Evolutionary conservation across 257 asterid genomes (phyloP).

Genomic region (Gardenia jasminoides): DNA sequence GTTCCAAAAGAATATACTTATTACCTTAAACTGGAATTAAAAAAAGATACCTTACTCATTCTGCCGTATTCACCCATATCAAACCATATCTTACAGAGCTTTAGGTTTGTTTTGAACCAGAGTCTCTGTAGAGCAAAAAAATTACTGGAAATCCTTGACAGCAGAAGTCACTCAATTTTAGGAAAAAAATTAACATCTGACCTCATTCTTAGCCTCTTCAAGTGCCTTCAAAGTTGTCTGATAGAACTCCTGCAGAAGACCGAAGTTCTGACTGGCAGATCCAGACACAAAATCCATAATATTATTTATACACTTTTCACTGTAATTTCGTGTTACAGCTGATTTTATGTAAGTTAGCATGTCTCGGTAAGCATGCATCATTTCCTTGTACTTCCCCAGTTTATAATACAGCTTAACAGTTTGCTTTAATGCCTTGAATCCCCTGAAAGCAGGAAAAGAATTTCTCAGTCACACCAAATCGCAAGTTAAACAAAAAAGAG

Average conservation of each 20-base stretch:
- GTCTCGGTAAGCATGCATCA: conserved; percentile 96
- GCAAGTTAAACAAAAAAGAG: neutral
- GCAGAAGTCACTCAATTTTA: neutral
- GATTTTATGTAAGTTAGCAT: conserved; percentile 91
- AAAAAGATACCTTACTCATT: conserved; percentile 73
- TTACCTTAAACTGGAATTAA: conserved; percentile 4
- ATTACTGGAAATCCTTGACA: neutral
- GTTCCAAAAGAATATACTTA: neutral
- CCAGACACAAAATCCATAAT: conserved; percentile 98
- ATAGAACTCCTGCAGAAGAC: conserved; percentile 85
- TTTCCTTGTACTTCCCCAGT: conserved; percentile 84
- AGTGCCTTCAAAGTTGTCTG: conserved; percentile 92
- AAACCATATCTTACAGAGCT: conserved; percentile 97
- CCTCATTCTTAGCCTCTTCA: conserved; percentile 99
- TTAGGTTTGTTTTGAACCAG: conserved; percentile 98
- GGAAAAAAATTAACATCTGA: conserved; percentile 25
- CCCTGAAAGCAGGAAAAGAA: conserved; percentile 56
- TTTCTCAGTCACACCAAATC: conserved; percentile 1
- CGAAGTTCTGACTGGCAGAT: conserved; percentile 90
- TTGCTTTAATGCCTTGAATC: conserved; percentile 96
- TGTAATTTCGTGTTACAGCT: conserved; percentile 96
- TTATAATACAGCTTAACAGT: conserved; percentile 92
- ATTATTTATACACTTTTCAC: conserved; percentile 92
- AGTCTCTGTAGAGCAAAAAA: conserved; percentile 57
- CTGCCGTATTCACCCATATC: conserved; percentile 91